Base-by-base conservation (phyloP, 805 yeast species). In the Lachancea kluyveri region DNA sequence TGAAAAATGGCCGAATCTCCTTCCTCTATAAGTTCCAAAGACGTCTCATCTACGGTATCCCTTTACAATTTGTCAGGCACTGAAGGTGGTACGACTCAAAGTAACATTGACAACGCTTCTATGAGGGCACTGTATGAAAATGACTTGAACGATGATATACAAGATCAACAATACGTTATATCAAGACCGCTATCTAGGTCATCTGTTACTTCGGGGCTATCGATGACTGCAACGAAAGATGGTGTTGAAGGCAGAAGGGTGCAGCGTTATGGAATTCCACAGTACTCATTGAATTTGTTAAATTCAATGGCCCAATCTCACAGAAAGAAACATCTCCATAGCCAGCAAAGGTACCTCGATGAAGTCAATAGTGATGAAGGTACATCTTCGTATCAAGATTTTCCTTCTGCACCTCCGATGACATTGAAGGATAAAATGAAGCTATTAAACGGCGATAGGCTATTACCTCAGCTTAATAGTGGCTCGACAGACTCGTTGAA, bases 201-300 rank as follows among this genome's bases (percentile, higher is more conserved):
- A 27, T 74, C 81, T 15, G 69, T 71, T 12, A 74, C 82, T 0
- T 76, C 84, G 1, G 79, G 82, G 20, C 50, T 79, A n/a, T 77
- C 85, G 0, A 76, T 79, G 23, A 77, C 80, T 4, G 86, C 86
- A 14, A 77, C 83, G 11, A 79, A 79, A 43, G 86, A 79, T 51
- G 86, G 87, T 0, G 54, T 78, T 4, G 84, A 79, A 48, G 87
- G 87, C 4, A 69, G 71, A 38, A 57, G 70, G 28, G 60, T 73
- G 26, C 74, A 67, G 43, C 58, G 77, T 27, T 33, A 41, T 8
- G 68, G 65, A 2, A 60, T 62, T 14, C 65, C 68, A 4, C 60
- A 56, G 5, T 62, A 62, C 35, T 60, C 68, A 2, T 39, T 61
- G 32, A 54, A 57, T 21, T 40, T 63, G 33, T 51, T 64, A 26